phyloP scores from a whole-genome alignment of 768 basidiomycete species.

The Antrodiella citrinella region DNA sequence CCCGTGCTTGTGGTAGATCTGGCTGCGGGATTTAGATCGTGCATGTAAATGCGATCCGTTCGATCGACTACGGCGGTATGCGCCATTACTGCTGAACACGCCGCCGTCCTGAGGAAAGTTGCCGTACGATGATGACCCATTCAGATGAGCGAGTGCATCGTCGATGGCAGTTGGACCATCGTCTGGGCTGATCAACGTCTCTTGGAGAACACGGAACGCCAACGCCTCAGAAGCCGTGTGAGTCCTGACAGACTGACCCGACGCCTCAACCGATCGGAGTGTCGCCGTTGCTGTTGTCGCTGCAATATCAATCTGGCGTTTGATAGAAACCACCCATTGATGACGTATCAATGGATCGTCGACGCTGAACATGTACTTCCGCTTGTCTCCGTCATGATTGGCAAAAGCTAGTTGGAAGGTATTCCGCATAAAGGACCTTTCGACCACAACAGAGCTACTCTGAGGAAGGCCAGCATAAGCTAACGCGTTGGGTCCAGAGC shows the following conservation, averaged over 20 bases:
- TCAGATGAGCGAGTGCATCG: constrained; percentile 27
- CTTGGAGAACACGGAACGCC: constrained; percentile 78
- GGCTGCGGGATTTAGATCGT: constrained; percentile 66
- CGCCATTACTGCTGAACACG: constrained; percentile 18
- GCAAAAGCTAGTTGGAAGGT: constrained; percentile 90
- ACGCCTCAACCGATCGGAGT: constrained; percentile 23
- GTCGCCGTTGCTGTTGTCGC: constrained; percentile 28
- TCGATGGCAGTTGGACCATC: constrained; percentile 18
- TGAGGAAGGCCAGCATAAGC: constrained; percentile 76
- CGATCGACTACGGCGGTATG: constrained; percentile 8
- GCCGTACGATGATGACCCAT: constrained; percentile 3
- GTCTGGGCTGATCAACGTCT: constrained; percentile 55
- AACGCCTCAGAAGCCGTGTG: constrained; percentile 64
- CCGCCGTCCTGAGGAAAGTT: constrained; percentile 8
- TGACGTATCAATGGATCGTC: constrained; percentile 69
- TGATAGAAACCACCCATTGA: constrained; percentile 64
- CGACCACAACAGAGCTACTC: constrained; percentile 70
- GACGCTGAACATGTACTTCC: constrained; percentile 94
- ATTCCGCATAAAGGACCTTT: constrained; percentile 93
- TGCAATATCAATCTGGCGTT: constrained; percentile 51
- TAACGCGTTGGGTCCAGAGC: constrained; percentile 77
- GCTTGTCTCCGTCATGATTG: constrained; percentile 55
- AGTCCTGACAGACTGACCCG: constrained; percentile 35
- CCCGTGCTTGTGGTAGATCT: constrained; percentile 55
- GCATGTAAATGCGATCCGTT: constrained; percentile 28